Base-by-base conservation (phyloP, 2,329 filamentous ascomycete species). In the Fusarium sp. region DNA sequence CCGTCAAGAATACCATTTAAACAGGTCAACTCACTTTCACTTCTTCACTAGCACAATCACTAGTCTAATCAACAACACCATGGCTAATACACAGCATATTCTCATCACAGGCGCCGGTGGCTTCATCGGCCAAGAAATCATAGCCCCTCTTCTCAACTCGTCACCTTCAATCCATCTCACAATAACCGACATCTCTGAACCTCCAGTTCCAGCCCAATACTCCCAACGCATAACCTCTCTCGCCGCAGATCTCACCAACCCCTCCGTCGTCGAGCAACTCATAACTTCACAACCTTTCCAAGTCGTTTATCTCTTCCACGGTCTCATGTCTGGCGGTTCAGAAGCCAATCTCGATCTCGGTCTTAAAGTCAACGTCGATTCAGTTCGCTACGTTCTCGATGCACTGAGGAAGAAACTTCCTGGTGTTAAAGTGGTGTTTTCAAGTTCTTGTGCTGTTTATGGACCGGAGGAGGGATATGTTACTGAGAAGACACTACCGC, bases 91-190 rank as follows among this genome's bases (percentile, higher is more conserved):
- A 13, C 61, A 70, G 5, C 71, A 76, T 32, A 84, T 91, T 42
- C 85, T 91, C 76, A 89, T 91, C 73, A 91, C 89, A 13, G 89
- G 90, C 8, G 89, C 85, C 11, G 87, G 87, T 46, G 90, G 90
- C 64, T 91, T 91, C 77, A 87, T 92, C 62, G 89, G 89, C 75
- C 89, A 91, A 77, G 83, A 87, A 46, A 84, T 91, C 27, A 85
- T 88, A 5, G 82, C 83, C 54, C 85, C 87, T 38, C 83, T 91
- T 6, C 80, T 91, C 35, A 81, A 84, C 20, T 77, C 78, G 1
- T 75, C 77, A 1, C 62, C 73, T 27, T 67, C 76, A 2, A 58
- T 83, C 23, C 80, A 84, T 58, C 79, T 91, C 54, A 84, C 85
- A 50, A 81, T 91, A 46, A 89, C 87, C 14, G 89, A 91, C 72